Conservation (phyloP, 2,329 filamentous ascomycete species). For the Sporothrix pallida region DNA sequence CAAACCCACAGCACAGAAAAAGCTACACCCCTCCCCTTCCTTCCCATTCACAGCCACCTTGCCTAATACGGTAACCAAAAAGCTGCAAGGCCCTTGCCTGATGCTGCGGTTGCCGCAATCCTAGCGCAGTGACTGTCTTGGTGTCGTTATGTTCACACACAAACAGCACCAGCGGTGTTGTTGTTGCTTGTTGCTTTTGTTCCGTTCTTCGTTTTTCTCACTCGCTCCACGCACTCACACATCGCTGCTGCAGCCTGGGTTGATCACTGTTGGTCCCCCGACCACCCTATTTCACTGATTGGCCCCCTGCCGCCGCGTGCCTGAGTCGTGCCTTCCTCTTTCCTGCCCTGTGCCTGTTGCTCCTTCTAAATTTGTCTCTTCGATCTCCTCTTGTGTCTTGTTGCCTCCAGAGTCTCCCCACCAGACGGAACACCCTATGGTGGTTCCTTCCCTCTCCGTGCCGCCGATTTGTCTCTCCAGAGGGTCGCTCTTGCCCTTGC, state of each 20-base stretch:
- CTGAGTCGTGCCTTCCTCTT: slow-evolving; percentile 22
- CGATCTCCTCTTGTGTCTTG: not conserved
- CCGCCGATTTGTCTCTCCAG: not conserved
- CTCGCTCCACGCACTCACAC: not conserved
- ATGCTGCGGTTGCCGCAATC: slow-evolving; percentile 30
- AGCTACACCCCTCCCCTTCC: slow-evolving; percentile 2
- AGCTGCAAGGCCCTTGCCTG: slow-evolving; percentile 22
- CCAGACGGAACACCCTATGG: not conserved
- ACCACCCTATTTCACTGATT: slow-evolving; percentile 2
- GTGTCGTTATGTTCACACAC: not conserved
- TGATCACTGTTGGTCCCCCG: slow-evolving; percentile 10
- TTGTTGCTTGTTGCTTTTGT: not conserved
- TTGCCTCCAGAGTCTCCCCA: slow-evolving; percentile 28
- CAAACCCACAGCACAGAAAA: slow-evolving; percentile 11
- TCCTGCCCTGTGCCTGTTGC: slow-evolving; percentile 17
- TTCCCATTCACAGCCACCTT: slow-evolving; percentile 34
- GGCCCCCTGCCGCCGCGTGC: not conserved
- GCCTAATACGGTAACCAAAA: slow-evolving; percentile 32
- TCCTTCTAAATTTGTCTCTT: slow-evolving; percentile 27
- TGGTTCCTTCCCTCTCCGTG: not conserved
- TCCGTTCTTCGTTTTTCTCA: not conserved
- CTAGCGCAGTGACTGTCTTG: slow-evolving; percentile 25
- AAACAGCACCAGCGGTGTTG: not conserved
- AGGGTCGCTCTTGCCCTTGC: not conserved
- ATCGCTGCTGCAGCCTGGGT: not conserved